These are phyloP conservation scores for Pyrenophora tritici-repentis DNA, from an alignment of 2,329 filamentous ascomycete species.

Conservation along the genomic window DNA sequence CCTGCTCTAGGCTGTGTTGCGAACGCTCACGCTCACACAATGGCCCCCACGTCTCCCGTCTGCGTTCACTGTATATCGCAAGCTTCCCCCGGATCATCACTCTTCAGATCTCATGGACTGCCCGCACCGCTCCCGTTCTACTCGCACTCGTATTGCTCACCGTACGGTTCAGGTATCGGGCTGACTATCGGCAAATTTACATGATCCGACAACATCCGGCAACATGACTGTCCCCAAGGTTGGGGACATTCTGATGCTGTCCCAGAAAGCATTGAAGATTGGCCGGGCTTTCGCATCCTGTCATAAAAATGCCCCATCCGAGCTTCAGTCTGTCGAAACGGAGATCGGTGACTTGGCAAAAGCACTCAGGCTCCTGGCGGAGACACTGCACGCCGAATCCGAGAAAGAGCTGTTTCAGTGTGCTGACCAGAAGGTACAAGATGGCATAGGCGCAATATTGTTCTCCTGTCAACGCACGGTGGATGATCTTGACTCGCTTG, in stretches of 20 bases:
- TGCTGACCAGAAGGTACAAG: constrained; percentile 43
- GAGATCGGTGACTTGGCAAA: constrained; percentile 51
- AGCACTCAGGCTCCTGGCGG: constrained; percentile 52
- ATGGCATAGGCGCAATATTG: constrained; percentile 49
- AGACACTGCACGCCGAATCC: constrained; percentile 47
- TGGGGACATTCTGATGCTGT: constrained; percentile 54
- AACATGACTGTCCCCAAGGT: constrained; percentile 44
- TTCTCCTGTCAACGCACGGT: constrained; percentile 48
- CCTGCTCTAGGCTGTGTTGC: constrained; percentile 16
- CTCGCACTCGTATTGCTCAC: background rate
- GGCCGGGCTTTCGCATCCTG: constrained; percentile 52
- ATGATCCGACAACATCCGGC: constrained; percentile 13
- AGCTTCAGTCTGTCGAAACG: constrained; percentile 51
- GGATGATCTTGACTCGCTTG: constrained; percentile 51
- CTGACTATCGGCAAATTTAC: background rate
- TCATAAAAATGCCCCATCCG: constrained; percentile 46
- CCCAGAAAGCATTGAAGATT: constrained; percentile 54
- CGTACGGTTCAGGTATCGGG: background rate
- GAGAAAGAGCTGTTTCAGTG: constrained; percentile 43
- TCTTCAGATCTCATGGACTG: constrained; percentile 2
- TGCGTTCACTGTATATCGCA: constrained; percentile 26
- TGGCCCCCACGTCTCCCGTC: constrained; percentile 29
- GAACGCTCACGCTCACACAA: constrained; percentile 12
- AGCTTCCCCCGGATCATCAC: constrained; percentile 23
- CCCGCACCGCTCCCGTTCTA: background rate